These are phyloP conservation scores for Plasmodium knowlesi DNA, from an alignment of 169 alveolate species.

Conservation along the genomic window DNA sequence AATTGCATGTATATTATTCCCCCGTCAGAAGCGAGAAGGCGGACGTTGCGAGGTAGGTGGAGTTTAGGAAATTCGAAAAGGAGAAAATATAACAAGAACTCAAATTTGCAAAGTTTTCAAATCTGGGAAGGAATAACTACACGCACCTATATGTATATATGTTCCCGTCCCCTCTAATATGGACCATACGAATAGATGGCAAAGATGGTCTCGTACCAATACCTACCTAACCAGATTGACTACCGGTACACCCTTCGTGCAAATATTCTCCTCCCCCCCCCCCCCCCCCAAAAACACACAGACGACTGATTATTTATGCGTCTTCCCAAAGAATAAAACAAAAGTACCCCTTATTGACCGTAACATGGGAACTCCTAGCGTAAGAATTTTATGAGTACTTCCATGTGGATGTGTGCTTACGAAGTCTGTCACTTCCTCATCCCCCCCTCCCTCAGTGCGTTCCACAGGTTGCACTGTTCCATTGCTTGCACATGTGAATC, in stretches of 20 bases:
- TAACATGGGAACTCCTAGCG: conserved; percentile 86
- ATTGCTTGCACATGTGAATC: not conserved
- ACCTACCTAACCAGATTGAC: not conserved
- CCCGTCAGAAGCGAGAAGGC: conserved; percentile 63
- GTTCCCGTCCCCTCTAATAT: not conserved
- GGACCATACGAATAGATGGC: not conserved
- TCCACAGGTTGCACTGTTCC: not conserved
- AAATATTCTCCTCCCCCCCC: not conserved
- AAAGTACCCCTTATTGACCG: conserved; percentile 80
- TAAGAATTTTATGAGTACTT: conserved; percentile 4
- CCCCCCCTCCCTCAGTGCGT: not conserved
- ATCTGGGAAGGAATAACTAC: not conserved
- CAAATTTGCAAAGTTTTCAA: not conserved
- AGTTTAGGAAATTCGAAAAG: not conserved
- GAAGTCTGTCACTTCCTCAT: not conserved
- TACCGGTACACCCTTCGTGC: not conserved
- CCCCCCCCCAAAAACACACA: too few relatives aligned
- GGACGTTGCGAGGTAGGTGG: conserved; percentile 61
- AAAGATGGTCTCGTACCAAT: not conserved
- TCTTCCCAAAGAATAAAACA: conserved; percentile 83
- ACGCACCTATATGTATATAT: not conserved
- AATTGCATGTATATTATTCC: conserved; percentile 46
- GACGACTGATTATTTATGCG: conserved; percentile 81
- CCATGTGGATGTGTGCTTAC: not conserved
- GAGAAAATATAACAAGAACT: not conserved